These are phyloP conservation scores for Exophiala bonariae DNA, from an alignment of 2,329 filamentous ascomycete species.

Conservation along the genomic window DNA sequence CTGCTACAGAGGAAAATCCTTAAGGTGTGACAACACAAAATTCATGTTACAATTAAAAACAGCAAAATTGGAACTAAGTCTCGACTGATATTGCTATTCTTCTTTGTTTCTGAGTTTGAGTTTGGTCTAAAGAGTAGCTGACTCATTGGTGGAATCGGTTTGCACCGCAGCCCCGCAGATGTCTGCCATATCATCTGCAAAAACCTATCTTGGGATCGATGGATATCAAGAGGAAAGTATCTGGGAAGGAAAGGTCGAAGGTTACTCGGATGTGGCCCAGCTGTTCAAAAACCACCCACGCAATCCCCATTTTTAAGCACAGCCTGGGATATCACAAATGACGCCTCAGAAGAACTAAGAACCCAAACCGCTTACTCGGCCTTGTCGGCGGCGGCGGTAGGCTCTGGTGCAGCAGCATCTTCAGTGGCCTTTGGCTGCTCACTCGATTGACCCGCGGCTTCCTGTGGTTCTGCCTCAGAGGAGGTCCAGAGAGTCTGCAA, in stretches of 20 bases:
- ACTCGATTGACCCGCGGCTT: slow-evolving; percentile 37
- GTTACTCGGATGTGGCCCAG: slow-evolving; percentile 13
- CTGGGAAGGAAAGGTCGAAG: slow-evolving; percentile 20
- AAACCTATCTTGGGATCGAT: slow-evolving; percentile 17
- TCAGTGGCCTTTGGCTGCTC: slow-evolving; percentile 29
- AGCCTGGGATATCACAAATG: slow-evolving; percentile 12
- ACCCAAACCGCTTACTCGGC: slow-evolving; percentile 20
- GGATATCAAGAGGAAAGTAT: slow-evolving; percentile 19
- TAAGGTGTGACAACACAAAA: no score
- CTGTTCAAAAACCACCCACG: slow-evolving; percentile 7
- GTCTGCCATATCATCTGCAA: slow-evolving; percentile 19
- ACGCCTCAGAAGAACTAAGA: slow-evolving; percentile 6
- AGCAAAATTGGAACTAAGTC: slow-evolving; percentile 9
- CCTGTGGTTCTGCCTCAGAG: slow-evolving; percentile 86
- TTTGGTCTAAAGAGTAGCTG: slow-evolving; percentile 21
- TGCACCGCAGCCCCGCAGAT: slow-evolving; percentile 17
- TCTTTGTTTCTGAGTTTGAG: slow-evolving; percentile 13
- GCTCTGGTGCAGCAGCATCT: slow-evolving; percentile 21
- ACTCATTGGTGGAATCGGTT: slow-evolving; percentile 11
- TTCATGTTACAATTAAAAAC: no score
- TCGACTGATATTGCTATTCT: slow-evolving; percentile 25
- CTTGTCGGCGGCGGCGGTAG: slow-evolving; percentile 22
- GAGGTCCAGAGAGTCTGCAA: slow-evolving; percentile 95
- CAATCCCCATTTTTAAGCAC: slow-evolving; percentile 6
- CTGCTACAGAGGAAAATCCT: no score